Evolutionary conservation across 176 grass and related monocot species (phyloP), one percentile per base, ranked within the genome.

Genomic region (Phoenix roebelenii): DNA sequence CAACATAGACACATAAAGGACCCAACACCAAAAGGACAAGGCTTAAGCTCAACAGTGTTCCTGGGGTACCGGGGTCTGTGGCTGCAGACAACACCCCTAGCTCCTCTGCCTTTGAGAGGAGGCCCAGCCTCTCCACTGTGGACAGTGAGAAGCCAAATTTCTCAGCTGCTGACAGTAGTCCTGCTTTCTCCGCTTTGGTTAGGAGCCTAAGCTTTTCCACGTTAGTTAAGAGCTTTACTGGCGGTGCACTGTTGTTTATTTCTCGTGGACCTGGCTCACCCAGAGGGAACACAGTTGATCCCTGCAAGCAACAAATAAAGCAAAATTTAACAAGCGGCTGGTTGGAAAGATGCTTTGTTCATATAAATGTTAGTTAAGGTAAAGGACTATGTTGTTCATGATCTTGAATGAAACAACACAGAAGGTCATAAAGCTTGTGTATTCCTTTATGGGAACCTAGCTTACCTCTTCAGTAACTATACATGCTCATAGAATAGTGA

Each of bases 91-190:
- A 76, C 32, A 88, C 73, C 16, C 82, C 93, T 5, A 98, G 67
- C 53, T 89, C 87, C 79, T 98, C 93, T 16, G 84, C 88, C 82
- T 98, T 98, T 23, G 93, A 92, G 24, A 98, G 75, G 61, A 98
- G 76, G 1, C 93, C 93, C 17, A 98, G 63, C 23, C 60, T 73
- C 75, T 98, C 87, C 63, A 98, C 84, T 15, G 78, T 49, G 51
- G 93, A 85, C 22, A 98, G 87, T 59, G 93, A 98, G 61, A 98
- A 72, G 26, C 87, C 93, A 3, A 86, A 73, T 12, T 83, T 83
- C 80, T 98, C 93, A 4, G 87, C 87, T 1, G 87, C 78, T 0
- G 93, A 88, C 44, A 98, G 87, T 30, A 98, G 73, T 5, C 93
- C 87, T 1, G 93, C 87, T 12, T 90, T 90, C 78, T 98, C 93